Conservation (phyloP, 805 yeast genomes). For the Candida palmyrensis region DNA sequence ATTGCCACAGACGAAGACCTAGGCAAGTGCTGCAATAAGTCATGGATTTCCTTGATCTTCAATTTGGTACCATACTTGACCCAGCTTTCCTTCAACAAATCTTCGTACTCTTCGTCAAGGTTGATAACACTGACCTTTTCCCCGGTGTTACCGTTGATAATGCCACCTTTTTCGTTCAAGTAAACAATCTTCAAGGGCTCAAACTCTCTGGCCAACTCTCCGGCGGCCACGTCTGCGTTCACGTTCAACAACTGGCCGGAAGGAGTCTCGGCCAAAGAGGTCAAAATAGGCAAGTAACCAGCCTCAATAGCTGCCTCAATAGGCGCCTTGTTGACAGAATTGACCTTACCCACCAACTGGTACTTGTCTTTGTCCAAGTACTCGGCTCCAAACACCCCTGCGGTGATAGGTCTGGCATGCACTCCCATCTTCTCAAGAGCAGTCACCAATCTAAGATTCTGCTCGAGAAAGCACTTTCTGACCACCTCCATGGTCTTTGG, state of each 20-base stretch:
- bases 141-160: conserved; percentile 85
- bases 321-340: conserved; percentile 79
- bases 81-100: conserved; percentile 89
- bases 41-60: conserved; percentile 94
- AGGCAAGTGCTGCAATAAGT: conserved; percentile 87
- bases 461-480: conserved; percentile 91
- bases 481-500: conserved; percentile 94
- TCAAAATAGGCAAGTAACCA: conserved; percentile 93
- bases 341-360: conserved; percentile 87
- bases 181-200: conserved; percentile 97
- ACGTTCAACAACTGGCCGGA: conserved; percentile 96
- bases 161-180: conserved; percentile 96
- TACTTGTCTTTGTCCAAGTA: conserved; percentile 88
- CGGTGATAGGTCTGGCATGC: conserved; percentile 96
- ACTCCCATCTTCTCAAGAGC: conserved; percentile 96
- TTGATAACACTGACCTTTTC: conserved; percentile 87
- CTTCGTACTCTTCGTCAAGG: conserved; percentile 94
- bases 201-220: conserved; percentile 92
- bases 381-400: conserved; percentile 94
- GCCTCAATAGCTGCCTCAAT: conserved; percentile 92
- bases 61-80: conserved; percentile 97
- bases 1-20: conserved; percentile 97
- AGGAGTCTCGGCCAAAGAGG: conserved; percentile 94
- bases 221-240: conserved; percentile 98
- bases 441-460: conserved; percentile 89